phyloP scores from a whole-genome alignment of 345 rosid species.

The Populus deltoides region DNA sequence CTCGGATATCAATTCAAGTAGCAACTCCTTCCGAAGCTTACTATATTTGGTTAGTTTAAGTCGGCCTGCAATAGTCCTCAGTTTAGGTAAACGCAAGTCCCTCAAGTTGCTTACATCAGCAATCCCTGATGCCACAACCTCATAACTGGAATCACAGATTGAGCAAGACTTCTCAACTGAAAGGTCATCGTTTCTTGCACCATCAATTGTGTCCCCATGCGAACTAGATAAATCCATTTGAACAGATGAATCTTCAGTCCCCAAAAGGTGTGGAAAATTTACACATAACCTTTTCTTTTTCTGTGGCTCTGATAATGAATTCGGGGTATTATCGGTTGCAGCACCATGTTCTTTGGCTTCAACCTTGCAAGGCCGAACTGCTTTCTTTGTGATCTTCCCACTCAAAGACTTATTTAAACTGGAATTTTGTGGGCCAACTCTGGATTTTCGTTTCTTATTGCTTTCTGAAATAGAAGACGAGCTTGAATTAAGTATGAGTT shows the following conservation, averaged over 20 bases:
- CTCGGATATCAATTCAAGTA: not conserved
- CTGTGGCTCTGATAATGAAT: constrained; percentile 10
- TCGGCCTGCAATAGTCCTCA: constrained; percentile 2
- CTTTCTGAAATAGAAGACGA: constrained; percentile 27
- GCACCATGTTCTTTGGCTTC: constrained; percentile 20
- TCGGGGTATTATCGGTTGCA: constrained; percentile 12
- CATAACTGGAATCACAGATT: constrained; percentile 21
- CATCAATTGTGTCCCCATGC: constrained; percentile 10
- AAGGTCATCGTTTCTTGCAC: constrained; percentile 19
- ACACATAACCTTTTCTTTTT: constrained; percentile 23
- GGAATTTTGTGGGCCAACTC: constrained; percentile 7
- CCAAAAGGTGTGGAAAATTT: constrained; percentile 12
- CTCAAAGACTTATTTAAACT: constrained; percentile 20
- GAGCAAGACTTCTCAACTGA: constrained; percentile 3
- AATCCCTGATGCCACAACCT: constrained; percentile 1
- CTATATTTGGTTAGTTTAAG: not conserved
- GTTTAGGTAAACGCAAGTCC: constrained; percentile 28
- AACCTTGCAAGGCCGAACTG: constrained; percentile 7
- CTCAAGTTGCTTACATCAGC: constrained; percentile 30
- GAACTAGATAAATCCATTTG: constrained; percentile 22
- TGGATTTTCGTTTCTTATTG: constrained; percentile 23
- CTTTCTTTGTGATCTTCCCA: constrained; percentile 30
- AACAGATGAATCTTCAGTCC: constrained; percentile 22
- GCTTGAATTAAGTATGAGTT: constrained; percentile 11
- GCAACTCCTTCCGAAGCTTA: constrained; percentile 1